A percentile compares a stretch with the other conserved stretches of the same genome.
Evolutionary conservation across 371 early-diverging fungal genomes (phyloP).

Genomic region (Umbelopsis sp.): DNA sequence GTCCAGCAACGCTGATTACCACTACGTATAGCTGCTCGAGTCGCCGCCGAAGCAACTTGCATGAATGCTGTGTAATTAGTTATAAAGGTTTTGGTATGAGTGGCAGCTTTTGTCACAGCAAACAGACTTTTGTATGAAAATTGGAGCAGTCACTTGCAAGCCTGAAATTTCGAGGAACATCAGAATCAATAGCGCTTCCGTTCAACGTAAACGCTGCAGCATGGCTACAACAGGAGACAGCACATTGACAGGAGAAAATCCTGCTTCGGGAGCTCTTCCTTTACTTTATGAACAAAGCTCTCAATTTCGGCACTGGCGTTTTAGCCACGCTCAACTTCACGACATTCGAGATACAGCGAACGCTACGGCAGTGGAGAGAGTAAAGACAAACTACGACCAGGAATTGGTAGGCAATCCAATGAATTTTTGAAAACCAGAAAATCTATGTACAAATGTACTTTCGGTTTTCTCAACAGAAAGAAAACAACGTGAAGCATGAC

Average conservation of each 20-base stretch:
- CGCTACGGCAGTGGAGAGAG: slow-evolving; percentile 59
- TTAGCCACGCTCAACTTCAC: slow-evolving; percentile 58
- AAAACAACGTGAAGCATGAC: background rate
- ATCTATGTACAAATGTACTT: background rate
- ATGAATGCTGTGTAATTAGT: background rate
- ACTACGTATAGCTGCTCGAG: slow-evolving; percentile 6
- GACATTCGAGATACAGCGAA: slow-evolving; percentile 66
- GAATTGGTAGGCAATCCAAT: slow-evolving; percentile 42
- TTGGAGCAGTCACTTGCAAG: background rate
- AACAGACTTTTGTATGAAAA: background rate
- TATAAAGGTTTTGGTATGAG: background rate
- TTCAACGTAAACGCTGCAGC: no score
- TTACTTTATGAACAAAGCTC: slow-evolving; percentile 54
- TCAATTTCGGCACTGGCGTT: slow-evolving; percentile 80
- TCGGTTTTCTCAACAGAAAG: background rate
- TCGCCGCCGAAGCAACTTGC: slow-evolving; percentile 17
- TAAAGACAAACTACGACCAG: slow-evolving; percentile 53
- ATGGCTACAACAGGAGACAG: background rate
- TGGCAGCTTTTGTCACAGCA: slow-evolving; percentile 28
- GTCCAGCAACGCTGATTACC: slow-evolving; percentile 5
- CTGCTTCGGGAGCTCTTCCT: slow-evolving; percentile 27
- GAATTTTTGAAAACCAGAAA: background rate
- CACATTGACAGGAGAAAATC: background rate
- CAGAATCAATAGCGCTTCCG: no score
- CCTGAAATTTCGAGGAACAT: no score